Conservation (phyloP, 306 rosid species). For the Urtica urens region DNA sequence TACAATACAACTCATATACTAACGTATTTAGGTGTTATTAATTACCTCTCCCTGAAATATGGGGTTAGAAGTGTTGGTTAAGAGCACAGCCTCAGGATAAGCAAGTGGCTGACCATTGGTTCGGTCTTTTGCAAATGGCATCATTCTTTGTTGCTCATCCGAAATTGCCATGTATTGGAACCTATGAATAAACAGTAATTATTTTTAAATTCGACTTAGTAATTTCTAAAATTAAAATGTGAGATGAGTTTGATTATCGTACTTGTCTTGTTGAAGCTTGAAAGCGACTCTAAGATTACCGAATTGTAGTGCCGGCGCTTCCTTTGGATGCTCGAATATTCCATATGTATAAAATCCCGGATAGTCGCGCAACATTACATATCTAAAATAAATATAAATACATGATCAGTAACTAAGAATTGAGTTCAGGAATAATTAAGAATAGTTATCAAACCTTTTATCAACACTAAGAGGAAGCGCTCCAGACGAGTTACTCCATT, state of each 20-base stretch:
- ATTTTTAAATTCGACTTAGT: not conserved
- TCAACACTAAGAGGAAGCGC: conserved; percentile 47
- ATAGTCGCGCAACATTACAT: conserved; percentile 36
- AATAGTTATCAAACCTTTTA: conserved; percentile 35
- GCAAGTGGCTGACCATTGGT: conserved; percentile 17
- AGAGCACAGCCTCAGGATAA: conserved; percentile 61
- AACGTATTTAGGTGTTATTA: too few relatives aligned
- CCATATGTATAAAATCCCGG: conserved; percentile 60
- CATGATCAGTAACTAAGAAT: not conserved
- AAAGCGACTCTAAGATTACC: conserved; percentile 42
- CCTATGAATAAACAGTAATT: conserved; percentile 16
- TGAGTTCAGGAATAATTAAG: not conserved
- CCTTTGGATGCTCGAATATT: conserved; percentile 38
- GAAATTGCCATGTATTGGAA: conserved; percentile 67
- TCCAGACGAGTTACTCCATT: conserved; percentile 28
- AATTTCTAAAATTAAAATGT: not conserved
- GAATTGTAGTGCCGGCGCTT: conserved; percentile 37
- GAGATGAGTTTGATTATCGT: not conserved
- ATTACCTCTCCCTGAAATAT: conserved; percentile 47
- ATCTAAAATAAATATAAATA: conserved; percentile 27
- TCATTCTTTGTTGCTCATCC: conserved; percentile 38
- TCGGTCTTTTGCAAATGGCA: conserved; percentile 52
- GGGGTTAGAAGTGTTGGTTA: conserved; percentile 30
- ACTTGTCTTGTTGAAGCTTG: conserved; percentile 44
- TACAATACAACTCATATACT: not conserved